Base-by-base conservation (phyloP, 345 rosid species). In the Draba incana region DNA sequence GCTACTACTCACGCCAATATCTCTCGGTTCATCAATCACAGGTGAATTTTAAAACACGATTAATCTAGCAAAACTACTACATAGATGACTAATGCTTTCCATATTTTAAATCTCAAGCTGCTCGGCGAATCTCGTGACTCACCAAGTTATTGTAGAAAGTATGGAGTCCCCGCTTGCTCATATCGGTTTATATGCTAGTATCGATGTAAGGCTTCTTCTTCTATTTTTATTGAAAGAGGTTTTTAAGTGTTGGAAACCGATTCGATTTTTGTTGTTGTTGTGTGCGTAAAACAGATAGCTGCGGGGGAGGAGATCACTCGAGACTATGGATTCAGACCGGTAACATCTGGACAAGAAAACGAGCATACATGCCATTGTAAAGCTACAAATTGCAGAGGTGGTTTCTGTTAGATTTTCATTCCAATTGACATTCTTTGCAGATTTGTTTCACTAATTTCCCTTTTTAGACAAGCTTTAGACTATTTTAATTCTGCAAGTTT, bases 21-120 rank as follows among this genome's bases (percentile, higher is more conserved):
- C 55, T 85, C 99, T 53, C 79, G 97, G 53, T 95, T 89, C 82
- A 88, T 95, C 71, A 95, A 95, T 75, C 99, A 95, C 83, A 92
- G 99, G 99, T 92, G 72, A 66, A 80, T 61, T 57, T 27, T 31
- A 49, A 68, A 9, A 59, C 41, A 11, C 27, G 23, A 58, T 49
- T 58, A 24, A 28, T 39, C 2, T 42, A 54, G 30, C 30, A 39
- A 62, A 57, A 43, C 30, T 20, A 55, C 31, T 52, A 31, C 38
- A 44, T 25, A 7, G 39, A 47, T 33, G 10, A 35, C n/a, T 37
- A 1, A 14, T 58, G 50, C 16, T 59, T 59, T 52, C 11, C 24
- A 31, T 7, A 53, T 68, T 33, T 56, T 63, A 70, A 70, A 51
- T 75, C 69, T 69, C 28, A 75, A 95, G 99, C 81, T 95, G 99